A percentile compares a stretch with the other conserved stretches of the same genome.
Conservation (phyloP, 2,329 filamentous ascomycete species). For the Pseudogymnoascus sp. region DNA sequence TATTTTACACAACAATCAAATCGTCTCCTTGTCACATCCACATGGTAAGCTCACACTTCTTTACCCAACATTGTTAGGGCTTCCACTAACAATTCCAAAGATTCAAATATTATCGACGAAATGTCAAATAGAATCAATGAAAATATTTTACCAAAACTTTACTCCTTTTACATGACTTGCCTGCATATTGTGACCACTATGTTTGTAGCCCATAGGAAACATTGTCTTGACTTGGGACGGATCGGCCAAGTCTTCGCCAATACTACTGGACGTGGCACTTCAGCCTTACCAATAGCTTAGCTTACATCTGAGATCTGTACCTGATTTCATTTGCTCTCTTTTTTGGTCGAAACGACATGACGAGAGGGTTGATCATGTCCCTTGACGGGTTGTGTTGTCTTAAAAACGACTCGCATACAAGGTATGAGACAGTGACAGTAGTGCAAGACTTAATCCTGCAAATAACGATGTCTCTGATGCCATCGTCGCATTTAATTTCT, state of each 20-base stretch:
- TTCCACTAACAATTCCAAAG: neutral
- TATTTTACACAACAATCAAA: constrained; percentile 9
- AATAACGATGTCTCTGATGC: neutral
- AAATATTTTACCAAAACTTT: neutral
- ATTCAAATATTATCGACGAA: neutral
- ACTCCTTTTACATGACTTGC: neutral
- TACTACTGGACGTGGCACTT: neutral
- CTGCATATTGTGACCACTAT: neutral
- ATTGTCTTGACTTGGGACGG: neutral
- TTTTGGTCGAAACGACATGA: neutral
- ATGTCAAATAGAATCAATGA: neutral
- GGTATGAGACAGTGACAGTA: neutral
- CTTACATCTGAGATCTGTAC: neutral
- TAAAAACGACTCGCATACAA: neutral
- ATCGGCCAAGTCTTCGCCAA: neutral
- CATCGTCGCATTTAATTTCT: neutral
- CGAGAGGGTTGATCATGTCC: neutral
- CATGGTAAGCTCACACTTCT: constrained; percentile 14
- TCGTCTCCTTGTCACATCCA: neutral
- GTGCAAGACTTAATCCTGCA: neutral
- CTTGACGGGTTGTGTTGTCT: neutral
- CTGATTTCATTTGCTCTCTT: neutral
- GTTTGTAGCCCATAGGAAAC: neutral
- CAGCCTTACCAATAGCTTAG: neutral
- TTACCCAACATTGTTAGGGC: neutral